phyloP scores from a whole-genome alignment of 495 filamentous ascomycete genomes.

The Podospora fimiseda region DNA sequence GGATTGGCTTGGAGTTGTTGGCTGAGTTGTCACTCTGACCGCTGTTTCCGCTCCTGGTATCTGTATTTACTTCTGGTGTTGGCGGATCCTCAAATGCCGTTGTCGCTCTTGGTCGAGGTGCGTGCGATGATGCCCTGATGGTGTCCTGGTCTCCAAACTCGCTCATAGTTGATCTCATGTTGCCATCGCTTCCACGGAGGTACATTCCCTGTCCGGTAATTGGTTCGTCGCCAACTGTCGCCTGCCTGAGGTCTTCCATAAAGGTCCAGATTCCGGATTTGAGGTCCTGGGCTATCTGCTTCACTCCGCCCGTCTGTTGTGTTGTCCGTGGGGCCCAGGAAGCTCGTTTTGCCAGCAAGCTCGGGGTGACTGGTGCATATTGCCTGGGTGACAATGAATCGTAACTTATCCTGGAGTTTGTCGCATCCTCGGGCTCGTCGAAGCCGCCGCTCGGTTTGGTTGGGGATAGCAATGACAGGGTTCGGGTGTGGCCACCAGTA shows the following conservation, averaged over 20 bases:
- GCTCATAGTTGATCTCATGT: constrained; percentile 35
- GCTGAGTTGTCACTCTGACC: not conserved
- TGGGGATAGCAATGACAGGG: constrained; percentile 80
- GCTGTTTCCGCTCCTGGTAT: not conserved
- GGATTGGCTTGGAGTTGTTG: constrained; percentile 12
- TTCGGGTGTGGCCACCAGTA: constrained; percentile 58
- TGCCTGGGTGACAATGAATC: not conserved
- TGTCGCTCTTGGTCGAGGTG: constrained; percentile 11
- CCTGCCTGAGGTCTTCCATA: constrained; percentile 89
- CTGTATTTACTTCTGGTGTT: not conserved
- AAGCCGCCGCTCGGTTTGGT: constrained; percentile 27
- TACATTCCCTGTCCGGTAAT: constrained; percentile 51
- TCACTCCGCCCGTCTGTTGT: constrained; percentile 37
- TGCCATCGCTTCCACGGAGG: constrained; percentile 26
- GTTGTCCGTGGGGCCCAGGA: constrained; percentile 42
- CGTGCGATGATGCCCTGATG: constrained; percentile 27
- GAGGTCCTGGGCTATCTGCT: constrained; percentile 87
- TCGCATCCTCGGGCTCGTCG: constrained; percentile 23
- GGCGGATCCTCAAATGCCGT: constrained; percentile 20
- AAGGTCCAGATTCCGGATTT: constrained; percentile 93
- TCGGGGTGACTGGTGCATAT: constrained; percentile 14
- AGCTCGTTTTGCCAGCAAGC: constrained; percentile 36
- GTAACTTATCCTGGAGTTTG: constrained; percentile 9
- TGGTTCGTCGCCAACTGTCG: constrained; percentile 88
- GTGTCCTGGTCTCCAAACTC: constrained; percentile 31